A percentile compares a stretch with the other conserved stretches of the same genome.
Conservation (phyloP, 2,329 filamentous ascomycete species). For the Lasiodiplodia theobromae region DNA sequence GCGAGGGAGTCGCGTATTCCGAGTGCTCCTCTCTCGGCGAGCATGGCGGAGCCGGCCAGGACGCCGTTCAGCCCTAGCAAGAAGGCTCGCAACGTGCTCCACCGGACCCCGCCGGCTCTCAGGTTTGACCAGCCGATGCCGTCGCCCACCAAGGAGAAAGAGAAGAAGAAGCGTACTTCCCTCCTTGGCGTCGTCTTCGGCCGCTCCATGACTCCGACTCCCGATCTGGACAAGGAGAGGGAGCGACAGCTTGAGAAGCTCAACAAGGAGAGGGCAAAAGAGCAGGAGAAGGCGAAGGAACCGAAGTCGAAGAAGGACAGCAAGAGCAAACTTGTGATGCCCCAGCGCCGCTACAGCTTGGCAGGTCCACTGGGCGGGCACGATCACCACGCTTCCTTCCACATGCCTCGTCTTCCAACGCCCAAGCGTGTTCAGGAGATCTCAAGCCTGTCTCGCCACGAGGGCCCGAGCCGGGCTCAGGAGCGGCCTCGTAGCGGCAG, state of each 20-base stretch:
- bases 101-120: neutral
- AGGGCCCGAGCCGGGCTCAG: neutral
- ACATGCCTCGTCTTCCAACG: neutral
- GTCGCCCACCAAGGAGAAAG: conserved; percentile 9
- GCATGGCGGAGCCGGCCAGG: conserved; percentile 1
- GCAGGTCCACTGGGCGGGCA: conserved; percentile 18
- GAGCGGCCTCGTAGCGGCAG: conserved; percentile 16
- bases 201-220: neutral
- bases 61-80: neutral
- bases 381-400: neutral
- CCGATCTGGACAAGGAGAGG: conserved; percentile 11
- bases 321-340: conserved; percentile 17
- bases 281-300: conserved; percentile 15
- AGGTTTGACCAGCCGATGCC: conserved; percentile 2
- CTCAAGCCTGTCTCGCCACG: neutral
- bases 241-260: conserved; percentile 4
- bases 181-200: conserved; percentile 20
- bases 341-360: conserved; percentile 20
- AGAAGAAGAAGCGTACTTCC: conserved; percentile 17
- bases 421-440: conserved; percentile 16
- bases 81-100: conserved; percentile 19
- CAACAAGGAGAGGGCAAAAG: conserved; percentile 1
- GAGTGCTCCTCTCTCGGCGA: neutral
- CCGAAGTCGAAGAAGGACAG: conserved; percentile 24
- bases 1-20: neutral